These are phyloP conservation scores for Zostera marina DNA, from an alignment of 116 monocot genomes.

Conservation along the genomic window DNA sequence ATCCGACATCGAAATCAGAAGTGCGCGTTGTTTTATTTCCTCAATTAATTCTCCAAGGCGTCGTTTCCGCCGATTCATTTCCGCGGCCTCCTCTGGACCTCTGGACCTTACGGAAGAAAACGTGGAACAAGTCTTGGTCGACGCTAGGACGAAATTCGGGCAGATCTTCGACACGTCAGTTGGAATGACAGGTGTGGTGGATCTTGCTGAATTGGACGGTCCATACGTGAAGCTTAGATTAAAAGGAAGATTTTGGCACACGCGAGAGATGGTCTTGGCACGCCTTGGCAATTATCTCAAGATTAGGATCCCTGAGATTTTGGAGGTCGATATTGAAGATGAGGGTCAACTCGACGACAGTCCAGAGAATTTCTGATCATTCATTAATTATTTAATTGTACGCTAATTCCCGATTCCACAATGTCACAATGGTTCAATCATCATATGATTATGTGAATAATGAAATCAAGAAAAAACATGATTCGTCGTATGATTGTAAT, in stretches of 20 bases:
- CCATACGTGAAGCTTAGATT: slow-evolving; percentile 76
- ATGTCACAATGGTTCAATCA: too few species aligned
- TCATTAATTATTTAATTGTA: too few species aligned
- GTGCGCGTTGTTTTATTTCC: not conserved
- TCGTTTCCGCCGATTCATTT: slow-evolving; percentile 6
- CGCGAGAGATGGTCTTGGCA: slow-evolving; percentile 43
- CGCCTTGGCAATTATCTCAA: slow-evolving; percentile 62
- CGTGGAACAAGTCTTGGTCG: slow-evolving; percentile 40
- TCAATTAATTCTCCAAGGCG: not conserved
- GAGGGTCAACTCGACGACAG: slow-evolving; percentile 94
- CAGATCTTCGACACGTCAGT: slow-evolving; percentile 61
- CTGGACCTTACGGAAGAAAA: slow-evolving; percentile 77
- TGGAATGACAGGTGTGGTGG: slow-evolving; percentile 70
- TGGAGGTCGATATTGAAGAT: slow-evolving; percentile 93
- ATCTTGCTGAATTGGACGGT: slow-evolving; percentile 83
- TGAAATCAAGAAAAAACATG: too few species aligned
- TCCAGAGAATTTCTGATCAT: slow-evolving; percentile 60
- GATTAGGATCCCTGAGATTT: slow-evolving; percentile 75
- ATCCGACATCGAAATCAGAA: too few species aligned
- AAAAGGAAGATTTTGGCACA: slow-evolving; percentile 78
- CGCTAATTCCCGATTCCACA: too few species aligned
- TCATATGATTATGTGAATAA: too few species aligned
- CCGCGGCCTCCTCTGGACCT: slow-evolving; percentile 11
- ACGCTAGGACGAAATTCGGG: slow-evolving; percentile 49
- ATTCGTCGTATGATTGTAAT: too few species aligned